phyloP scores from a whole-genome alignment of 139 green algal species.

The Trebouxia sp. region DNA sequence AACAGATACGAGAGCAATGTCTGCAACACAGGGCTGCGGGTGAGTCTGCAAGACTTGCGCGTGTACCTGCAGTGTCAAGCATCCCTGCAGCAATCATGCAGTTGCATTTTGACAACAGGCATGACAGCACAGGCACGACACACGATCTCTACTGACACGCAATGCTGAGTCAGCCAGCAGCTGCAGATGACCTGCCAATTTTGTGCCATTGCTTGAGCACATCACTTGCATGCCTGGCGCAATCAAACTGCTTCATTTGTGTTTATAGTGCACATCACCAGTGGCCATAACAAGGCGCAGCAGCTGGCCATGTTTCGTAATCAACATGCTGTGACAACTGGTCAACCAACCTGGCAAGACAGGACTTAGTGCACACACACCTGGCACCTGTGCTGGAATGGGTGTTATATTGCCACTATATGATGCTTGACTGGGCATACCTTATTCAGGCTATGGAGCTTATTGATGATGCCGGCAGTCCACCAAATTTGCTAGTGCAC shows the following conservation, averaged over 20 bases:
- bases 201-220: not conserved
- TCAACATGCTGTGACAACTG: too few species aligned
- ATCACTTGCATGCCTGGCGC: too few species aligned
- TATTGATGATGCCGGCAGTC: slow-evolving; percentile 41
- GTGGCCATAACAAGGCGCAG: too few species aligned
- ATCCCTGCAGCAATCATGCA: too few species aligned
- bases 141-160: too few species aligned
- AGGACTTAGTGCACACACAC: not conserved
- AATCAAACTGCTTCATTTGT: not conserved
- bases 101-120: not conserved
- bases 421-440: too few species aligned
- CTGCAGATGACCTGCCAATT: not conserved
- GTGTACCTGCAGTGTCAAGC: not conserved
- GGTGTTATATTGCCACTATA: too few species aligned
- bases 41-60: not conserved
- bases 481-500: slow-evolving; percentile 52
- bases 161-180: too few species aligned
- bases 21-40: slow-evolving; percentile 33
- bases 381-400: not conserved
- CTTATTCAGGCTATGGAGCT: slow-evolving; percentile 60
- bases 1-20: slow-evolving; percentile 48
- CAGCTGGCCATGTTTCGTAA: too few species aligned
- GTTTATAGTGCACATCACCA: not conserved
- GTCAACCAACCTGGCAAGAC: not conserved
- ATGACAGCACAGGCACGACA: too few species aligned